These are phyloP conservation scores for Boechera retrofracta DNA, from an alignment of 345 rosid species.

Conservation along the genomic window DNA sequence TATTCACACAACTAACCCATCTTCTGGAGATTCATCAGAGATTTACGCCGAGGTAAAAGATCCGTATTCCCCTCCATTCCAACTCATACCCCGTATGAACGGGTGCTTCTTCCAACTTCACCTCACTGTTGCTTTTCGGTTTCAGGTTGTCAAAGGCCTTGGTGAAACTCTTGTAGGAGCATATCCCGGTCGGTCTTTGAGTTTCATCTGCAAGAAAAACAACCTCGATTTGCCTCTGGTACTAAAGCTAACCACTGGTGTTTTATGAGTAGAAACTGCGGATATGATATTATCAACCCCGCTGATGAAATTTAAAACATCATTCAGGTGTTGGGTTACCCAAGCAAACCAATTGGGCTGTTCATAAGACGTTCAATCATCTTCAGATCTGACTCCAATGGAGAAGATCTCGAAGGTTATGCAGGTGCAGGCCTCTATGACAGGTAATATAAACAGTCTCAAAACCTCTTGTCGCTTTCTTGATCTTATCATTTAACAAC, in stretches of 20 bases:
- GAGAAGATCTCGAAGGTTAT: conserved; percentile 98
- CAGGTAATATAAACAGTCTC: conserved; percentile 59
- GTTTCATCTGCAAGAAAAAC: conserved; percentile 84
- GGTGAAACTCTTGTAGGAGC: conserved; percentile 99
- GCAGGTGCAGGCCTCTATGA: conserved; percentile 99
- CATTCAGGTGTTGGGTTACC: conserved; percentile 84
- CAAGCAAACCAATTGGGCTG: conserved; percentile 95
- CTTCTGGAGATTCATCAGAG: conserved; percentile 90
- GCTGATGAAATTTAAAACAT: conserved; percentile 12
- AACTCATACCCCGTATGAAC: neutral
- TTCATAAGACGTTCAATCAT: conserved; percentile 93
- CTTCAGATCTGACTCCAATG: conserved; percentile 97
- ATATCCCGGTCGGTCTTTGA: conserved; percentile 97
- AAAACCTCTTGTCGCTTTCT: conserved; percentile 10
- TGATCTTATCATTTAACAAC: conserved; percentile 11
- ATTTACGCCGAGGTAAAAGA: conserved; percentile 86
- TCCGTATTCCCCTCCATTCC: neutral
- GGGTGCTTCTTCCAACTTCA: conserved; percentile 8
- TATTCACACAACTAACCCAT: conserved; percentile 97
- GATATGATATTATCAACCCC: neutral
- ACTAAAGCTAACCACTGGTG: conserved; percentile 14
- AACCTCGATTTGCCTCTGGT: conserved; percentile 83
- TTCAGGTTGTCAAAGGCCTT: conserved; percentile 93
- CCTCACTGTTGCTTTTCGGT: conserved; percentile 22
- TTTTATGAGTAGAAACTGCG: neutral